phyloP scores from a whole-genome alignment of 2,329 filamentous ascomycete genomes.

The Tolypocladium tropicale region DNA sequence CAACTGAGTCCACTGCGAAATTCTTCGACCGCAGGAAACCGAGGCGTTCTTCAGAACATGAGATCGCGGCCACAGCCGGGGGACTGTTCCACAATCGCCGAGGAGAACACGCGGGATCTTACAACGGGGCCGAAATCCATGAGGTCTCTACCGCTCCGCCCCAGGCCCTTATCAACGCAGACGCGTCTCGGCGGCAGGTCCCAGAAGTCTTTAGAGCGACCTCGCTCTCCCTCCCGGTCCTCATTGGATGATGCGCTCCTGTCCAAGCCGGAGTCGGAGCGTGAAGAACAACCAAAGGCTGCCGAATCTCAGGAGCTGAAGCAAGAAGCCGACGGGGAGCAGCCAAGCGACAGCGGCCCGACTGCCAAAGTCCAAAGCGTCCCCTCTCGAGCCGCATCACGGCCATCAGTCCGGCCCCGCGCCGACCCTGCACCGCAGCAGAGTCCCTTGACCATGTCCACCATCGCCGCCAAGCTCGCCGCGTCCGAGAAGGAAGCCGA shows the following conservation, averaged over 20 bases:
- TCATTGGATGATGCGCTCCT: slow-evolving; percentile 25
- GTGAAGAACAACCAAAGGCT: background rate
- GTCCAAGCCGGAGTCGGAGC: slow-evolving; percentile 10
- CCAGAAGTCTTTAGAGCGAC: slow-evolving; percentile 4
- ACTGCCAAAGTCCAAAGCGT: slow-evolving; percentile 10
- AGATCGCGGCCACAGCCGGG: slow-evolving; percentile 21
- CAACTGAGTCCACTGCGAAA: slow-evolving; percentile 42
- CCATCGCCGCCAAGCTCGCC: slow-evolving; percentile 52
- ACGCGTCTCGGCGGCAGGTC: slow-evolving; percentile 1
- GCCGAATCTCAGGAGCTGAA: background rate
- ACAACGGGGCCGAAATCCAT: slow-evolving; percentile 16
- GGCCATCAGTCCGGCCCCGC: slow-evolving; percentile 20
- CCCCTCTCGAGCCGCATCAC: slow-evolving; percentile 8
- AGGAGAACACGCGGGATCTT: slow-evolving; percentile 37
- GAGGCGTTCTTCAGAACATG: slow-evolving; percentile 17
- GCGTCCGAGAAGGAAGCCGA: slow-evolving; percentile 55
- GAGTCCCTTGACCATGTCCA: slow-evolving; percentile 49
- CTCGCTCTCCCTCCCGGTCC: slow-evolving; percentile 16
- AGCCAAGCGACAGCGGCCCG: slow-evolving; percentile 2
- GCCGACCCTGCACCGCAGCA: slow-evolving; percentile 27
- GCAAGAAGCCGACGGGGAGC: background rate
- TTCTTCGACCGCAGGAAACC: slow-evolving; percentile 40
- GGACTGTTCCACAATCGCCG: slow-evolving; percentile 34
- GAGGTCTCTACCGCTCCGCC: slow-evolving; percentile 16
- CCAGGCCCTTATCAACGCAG: slow-evolving; percentile 1